Base-by-base conservation (phyloP, 2,329 filamentous ascomycete species). In the Zasmidium citrigriseum region DNA sequence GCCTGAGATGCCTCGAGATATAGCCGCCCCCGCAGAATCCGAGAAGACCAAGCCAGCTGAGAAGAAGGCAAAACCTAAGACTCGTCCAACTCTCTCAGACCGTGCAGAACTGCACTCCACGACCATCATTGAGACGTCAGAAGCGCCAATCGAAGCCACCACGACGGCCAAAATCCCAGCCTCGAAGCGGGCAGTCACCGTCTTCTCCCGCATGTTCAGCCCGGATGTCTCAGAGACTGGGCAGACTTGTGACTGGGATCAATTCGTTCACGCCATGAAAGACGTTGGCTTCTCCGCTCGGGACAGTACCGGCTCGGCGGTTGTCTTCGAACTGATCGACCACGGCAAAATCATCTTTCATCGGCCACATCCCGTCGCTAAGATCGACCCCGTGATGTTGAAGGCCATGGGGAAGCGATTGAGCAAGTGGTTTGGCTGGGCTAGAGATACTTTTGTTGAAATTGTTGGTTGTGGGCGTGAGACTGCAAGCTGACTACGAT, bases 281-380 rank as follows among this genome's bases (percentile, higher is more conserved):
- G 52, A 48, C 34, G n/a, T 23, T 27, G 52, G 52, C 20, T 54
- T 24, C 41, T 46, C 23, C 4, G 38, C 52, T 16, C 38, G 20
- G 2, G 22, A 47, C 41, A 48, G 52, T 34, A 24, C 52, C 14
- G 52, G 44, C 4, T 55, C 52, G n/a, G 52, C 52, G 10, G 44
- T 55, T 14, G 44, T 48, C 38, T 55, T 48, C 21, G 52, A 29
- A 21, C 22, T 47, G n/a, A n/a, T 14, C 1, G 16, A 54, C 25
- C n/a, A 22, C 16, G 41, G 52, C 16, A 25, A 10, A 18, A 27
- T 23, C 46, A 18, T 56, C 29, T 18, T 54, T 14, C 52, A 54
- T 29, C 41, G 24, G 25, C 38, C 52, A n/a, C 38, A 54, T 29
- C 52, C 52, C n/a, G n/a, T n/a, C n/a, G n/a, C n/a, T n/a, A n/a